phyloP scores from a whole-genome alignment of 352 stramenopile species.

The Pythium phragmitis region DNA sequence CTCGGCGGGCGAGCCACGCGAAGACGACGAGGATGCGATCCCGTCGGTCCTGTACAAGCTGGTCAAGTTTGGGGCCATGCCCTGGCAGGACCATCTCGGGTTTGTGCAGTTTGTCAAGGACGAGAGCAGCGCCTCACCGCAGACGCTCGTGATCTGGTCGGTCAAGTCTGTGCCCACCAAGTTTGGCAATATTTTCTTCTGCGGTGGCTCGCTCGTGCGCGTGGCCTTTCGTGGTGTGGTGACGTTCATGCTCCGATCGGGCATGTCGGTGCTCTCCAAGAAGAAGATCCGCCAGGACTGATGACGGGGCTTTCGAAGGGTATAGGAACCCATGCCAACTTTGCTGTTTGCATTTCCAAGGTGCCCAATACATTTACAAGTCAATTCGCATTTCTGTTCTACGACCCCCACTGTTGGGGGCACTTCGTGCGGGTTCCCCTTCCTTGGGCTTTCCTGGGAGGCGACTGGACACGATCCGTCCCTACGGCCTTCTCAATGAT shows the following conservation, averaged over 20 bases:
- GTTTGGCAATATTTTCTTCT: slow-evolving; percentile 50
- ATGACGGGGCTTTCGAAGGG: slow-evolving; percentile 2
- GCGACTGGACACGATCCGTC: no score
- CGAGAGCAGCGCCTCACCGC: slow-evolving; percentile 15
- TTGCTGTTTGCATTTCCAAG: slow-evolving; percentile 6
- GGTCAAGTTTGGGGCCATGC: slow-evolving; percentile 41
- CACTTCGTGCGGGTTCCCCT: background rate
- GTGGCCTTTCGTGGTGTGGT: slow-evolving; percentile 36
- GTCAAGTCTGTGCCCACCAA: slow-evolving; percentile 55
- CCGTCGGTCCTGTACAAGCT: slow-evolving; percentile 56
- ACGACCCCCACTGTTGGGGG: background rate
- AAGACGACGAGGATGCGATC: slow-evolving; percentile 35
- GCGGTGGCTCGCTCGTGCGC: slow-evolving; percentile 48
- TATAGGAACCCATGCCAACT: no score
- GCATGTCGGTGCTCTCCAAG: slow-evolving; percentile 3
- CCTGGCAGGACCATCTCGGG: slow-evolving; percentile 45
- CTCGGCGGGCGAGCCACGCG: slow-evolving; percentile 42
- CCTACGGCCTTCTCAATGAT: slow-evolving; percentile 80
- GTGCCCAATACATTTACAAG: slow-evolving; percentile 19
- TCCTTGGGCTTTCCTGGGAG: background rate
- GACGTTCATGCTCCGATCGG: slow-evolving; percentile 27
- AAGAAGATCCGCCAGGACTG: slow-evolving; percentile 23
- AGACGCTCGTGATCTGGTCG: slow-evolving; percentile 54
- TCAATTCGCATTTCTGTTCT: no score
- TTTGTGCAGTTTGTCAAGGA: slow-evolving; percentile 66